These are phyloP conservation scores for Gnomoniopsis sp. DNA, from an alignment of 2,329 filamentous ascomycete species.

Conservation along the genomic window DNA sequence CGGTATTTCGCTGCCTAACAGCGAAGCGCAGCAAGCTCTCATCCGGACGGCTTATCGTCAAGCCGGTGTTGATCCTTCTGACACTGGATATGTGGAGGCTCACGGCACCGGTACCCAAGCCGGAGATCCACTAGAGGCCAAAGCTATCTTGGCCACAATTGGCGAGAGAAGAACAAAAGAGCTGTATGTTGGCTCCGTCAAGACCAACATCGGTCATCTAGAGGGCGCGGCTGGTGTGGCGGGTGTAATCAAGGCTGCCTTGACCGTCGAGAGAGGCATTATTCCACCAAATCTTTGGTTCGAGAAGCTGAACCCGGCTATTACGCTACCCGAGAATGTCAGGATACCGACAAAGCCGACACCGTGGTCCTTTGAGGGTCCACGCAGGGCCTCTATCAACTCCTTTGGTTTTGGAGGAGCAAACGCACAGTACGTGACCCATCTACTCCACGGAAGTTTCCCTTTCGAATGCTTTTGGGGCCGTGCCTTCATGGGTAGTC, in stretches of 20 bases:
- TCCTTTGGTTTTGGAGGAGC: slow-evolving; percentile 30
- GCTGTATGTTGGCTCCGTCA: slow-evolving; percentile 24
- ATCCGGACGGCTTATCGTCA: slow-evolving; percentile 31
- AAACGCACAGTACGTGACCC: slow-evolving; percentile 19
- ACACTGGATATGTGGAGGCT: slow-evolving; percentile 28
- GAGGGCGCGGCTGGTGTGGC: slow-evolving; percentile 24
- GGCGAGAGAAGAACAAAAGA: background rate
- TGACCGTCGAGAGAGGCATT: slow-evolving; percentile 23
- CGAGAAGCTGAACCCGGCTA: slow-evolving; percentile 21
- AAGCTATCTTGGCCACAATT: slow-evolving; percentile 29
- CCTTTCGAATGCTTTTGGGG: no score
- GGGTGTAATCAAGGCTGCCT: slow-evolving; percentile 23
- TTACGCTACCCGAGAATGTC: slow-evolving; percentile 19
- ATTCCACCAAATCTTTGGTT: slow-evolving; percentile 24
- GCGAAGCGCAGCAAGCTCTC: slow-evolving; percentile 27
- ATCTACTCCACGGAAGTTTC: no score
- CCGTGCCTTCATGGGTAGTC: no score
- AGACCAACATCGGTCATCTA: slow-evolving; percentile 26
- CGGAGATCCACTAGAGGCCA: slow-evolving; percentile 40
- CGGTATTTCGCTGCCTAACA: slow-evolving; percentile 40
- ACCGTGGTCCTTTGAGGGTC: slow-evolving; percentile 16
- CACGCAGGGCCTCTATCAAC: slow-evolving; percentile 27
- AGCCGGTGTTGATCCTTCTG: slow-evolving; percentile 21
- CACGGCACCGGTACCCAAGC: slow-evolving; percentile 34
- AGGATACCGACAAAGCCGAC: slow-evolving; percentile 17